Evolutionary conservation across 73 alveolate species (phyloP), one percentile per base, ranked within the genome.

Genomic region (Breviolum minutum): DNA sequence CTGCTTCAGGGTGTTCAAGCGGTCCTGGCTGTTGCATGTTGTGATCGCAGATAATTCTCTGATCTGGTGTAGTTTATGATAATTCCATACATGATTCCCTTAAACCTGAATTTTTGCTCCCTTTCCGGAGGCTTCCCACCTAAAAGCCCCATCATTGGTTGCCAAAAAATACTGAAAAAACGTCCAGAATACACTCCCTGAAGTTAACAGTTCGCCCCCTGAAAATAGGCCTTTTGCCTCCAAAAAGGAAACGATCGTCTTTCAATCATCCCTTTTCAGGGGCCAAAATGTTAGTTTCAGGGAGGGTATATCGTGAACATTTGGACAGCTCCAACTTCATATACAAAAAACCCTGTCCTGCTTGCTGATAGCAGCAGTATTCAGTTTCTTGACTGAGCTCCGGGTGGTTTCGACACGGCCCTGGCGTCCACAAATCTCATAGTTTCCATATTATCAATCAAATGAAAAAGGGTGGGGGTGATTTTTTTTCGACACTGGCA

Each of bases 1-100:
- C 97, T 90, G 97, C 97, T 90, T 90, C 73, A 90, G 61, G 16
- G 97, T 90, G 76, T 90, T 90, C 60, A 90, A 74, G 22, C 97
- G 97, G 87, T 90, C 97, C 97, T 90, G 88, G 27, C 3, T 12
- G 70, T 26, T 61, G 30, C 69, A 0, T 17, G 29, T 22, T 17
- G 48, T 48, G 48, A 73, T 73, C 1, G 40, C n/a, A 73, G 5
- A 22, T 40, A 40, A 3, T 40, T 40, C 54, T 40, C 54, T 40
- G 54, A 40, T 40, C 54, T 40, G 54, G 77, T 17, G 24, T 6
- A 14, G 77, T 17, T 68, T 68, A 14, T 22, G 77, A 22, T 22
- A 68, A 68, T 17, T 68, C 77, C 24, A 22, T 22, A 68, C 11
- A 66, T 14, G 6, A 22, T 22, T 68, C 77, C 77, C 77, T 68